phyloP scores from a whole-genome alignment of 1,284 basidiomycete genomes.

The Gymnopus androsaceus region DNA sequence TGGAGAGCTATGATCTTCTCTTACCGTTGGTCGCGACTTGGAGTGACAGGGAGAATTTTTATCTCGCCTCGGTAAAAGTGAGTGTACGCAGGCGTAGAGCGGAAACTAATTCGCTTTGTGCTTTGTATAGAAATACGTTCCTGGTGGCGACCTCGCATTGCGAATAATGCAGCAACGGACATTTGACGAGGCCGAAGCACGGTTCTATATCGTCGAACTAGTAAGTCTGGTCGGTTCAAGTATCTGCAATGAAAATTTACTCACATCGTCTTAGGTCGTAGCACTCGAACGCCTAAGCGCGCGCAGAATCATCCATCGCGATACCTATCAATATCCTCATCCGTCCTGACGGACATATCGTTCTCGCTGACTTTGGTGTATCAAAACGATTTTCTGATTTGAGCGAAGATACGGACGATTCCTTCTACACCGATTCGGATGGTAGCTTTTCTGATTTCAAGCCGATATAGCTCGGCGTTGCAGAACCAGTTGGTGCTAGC shows the following conservation, averaged over 20 bases:
- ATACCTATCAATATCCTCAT: constrained; percentile 28
- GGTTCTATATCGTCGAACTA: constrained; percentile 25
- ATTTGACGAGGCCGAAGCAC: constrained; percentile 20
- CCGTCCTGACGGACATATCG: constrained; percentile 23
- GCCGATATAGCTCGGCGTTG: not conserved
- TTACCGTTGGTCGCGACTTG: constrained; percentile 25
- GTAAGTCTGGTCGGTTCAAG: constrained; percentile 18
- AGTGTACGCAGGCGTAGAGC: no score
- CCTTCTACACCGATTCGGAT: constrained; percentile 2
- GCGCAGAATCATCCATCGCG: constrained; percentile 26
- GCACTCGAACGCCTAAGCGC: constrained; percentile 26
- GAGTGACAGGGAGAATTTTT: constrained; percentile 27
- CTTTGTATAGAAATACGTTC: constrained; percentile 26
- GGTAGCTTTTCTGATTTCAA: not conserved
- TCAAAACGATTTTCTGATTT: constrained; percentile 18
- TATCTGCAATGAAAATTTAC: not conserved
- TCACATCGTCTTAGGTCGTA: constrained; percentile 15
- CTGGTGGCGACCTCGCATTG: constrained; percentile 26
- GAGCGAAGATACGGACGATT: not conserved
- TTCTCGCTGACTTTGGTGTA: constrained; percentile 26
- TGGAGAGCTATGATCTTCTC: constrained; percentile 17
- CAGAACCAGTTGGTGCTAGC: not conserved
- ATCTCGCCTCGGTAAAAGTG: constrained; percentile 26
- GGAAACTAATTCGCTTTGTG: no score
- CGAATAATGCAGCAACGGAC: constrained; percentile 19